These are phyloP conservation scores for Epichloe sp. DNA, from an alignment of 2,329 filamentous ascomycete species.

Conservation along the genomic window DNA sequence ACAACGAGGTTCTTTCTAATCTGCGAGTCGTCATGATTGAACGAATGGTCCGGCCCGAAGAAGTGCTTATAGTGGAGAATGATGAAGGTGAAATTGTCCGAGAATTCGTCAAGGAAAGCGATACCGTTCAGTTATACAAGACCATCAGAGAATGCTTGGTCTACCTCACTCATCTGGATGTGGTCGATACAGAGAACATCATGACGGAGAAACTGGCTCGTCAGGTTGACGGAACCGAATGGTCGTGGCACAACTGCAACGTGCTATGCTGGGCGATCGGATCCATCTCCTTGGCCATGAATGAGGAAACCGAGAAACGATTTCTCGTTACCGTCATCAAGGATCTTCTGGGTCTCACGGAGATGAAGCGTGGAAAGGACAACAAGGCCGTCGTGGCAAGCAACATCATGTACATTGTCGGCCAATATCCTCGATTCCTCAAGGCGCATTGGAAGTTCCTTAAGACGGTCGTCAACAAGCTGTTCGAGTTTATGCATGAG, in stretches of 20 bases:
- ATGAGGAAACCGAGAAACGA: constrained; percentile 96
- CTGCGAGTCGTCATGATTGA: constrained; percentile 97
- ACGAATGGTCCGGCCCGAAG: constrained; percentile 97
- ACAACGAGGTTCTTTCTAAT: constrained; percentile 85
- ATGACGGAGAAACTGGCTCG: constrained; percentile 97
- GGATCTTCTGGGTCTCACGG: constrained; percentile 86
- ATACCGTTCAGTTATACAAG: constrained; percentile 98
- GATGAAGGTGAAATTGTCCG: constrained; percentile 98
- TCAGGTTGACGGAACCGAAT: constrained; percentile 89
- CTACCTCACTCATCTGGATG: constrained; percentile 93
- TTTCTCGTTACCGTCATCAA: constrained; percentile 99
- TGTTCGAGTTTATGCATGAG: constrained; percentile 99
- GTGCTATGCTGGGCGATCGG: constrained; percentile 99
- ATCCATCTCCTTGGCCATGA: constrained; percentile 97
- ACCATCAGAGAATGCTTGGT: constrained; percentile 94
- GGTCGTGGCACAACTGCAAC: constrained; percentile 99
- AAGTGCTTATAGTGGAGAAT: constrained; percentile 98
- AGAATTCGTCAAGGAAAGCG: constrained; percentile 98
- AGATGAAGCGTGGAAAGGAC: constrained; percentile 99
- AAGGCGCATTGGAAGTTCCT: constrained; percentile 99
- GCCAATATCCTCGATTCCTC: constrained; percentile 93
- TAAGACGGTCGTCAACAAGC: constrained; percentile 98
- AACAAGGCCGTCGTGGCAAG: constrained; percentile 98
- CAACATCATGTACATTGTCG: constrained; percentile 99
- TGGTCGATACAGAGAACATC: constrained; percentile 93